Conservation (phyloP, 371 early-diverging fungal genomes). For the Mucor lusitanicus region DNA sequence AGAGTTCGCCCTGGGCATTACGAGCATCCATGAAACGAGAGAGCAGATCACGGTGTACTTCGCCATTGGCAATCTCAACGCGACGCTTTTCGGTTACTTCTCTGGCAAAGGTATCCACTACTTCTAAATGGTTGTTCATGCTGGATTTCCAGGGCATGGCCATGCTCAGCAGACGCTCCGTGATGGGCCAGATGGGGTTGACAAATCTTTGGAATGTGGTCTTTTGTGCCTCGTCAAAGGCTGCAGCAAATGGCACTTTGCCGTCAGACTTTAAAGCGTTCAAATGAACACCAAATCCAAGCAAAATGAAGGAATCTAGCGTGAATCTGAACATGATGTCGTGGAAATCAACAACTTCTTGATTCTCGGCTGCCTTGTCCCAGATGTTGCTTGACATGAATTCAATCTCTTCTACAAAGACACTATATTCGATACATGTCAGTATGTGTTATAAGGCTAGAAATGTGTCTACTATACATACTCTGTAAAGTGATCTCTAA, state of each 20-base stretch:
- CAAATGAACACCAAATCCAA: constrained; percentile 53
- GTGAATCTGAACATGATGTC: constrained; percentile 61
- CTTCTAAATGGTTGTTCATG: constrained; percentile 44
- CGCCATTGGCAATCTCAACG: constrained; percentile 39
- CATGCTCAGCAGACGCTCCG: constrained; percentile 34
- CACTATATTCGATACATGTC: constrained; percentile 13
- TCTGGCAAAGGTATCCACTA: constrained; percentile 53
- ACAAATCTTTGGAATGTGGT: constrained; percentile 47
- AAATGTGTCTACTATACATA: constrained; percentile 7
- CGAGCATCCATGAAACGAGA: constrained; percentile 61
- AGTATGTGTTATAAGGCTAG: too few relatives aligned
- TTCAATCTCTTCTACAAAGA: constrained; percentile 36
- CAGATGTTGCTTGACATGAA: constrained; percentile 26
- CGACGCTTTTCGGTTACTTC: constrained; percentile 47
- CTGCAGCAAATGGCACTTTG: constrained; percentile 49
- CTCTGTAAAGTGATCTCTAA: constrained; percentile 53
- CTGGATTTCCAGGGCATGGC: constrained; percentile 35
- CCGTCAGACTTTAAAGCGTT: constrained; percentile 32
- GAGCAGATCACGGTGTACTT: constrained; percentile 57
- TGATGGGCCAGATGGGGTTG: constrained; percentile 55
- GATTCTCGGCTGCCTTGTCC: constrained; percentile 33
- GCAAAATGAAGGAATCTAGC: constrained; percentile 57
- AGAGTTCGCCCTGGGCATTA: constrained; percentile 53
- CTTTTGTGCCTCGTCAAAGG: constrained; percentile 52
- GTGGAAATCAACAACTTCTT: constrained; percentile 53